A percentile compares a stretch with the other conserved stretches of the same genome.
These are phyloP conservation scores for Colletotrichum ledebouriae DNA, from an alignment of 2,329 filamentous ascomycete species.

Conservation along the genomic window DNA sequence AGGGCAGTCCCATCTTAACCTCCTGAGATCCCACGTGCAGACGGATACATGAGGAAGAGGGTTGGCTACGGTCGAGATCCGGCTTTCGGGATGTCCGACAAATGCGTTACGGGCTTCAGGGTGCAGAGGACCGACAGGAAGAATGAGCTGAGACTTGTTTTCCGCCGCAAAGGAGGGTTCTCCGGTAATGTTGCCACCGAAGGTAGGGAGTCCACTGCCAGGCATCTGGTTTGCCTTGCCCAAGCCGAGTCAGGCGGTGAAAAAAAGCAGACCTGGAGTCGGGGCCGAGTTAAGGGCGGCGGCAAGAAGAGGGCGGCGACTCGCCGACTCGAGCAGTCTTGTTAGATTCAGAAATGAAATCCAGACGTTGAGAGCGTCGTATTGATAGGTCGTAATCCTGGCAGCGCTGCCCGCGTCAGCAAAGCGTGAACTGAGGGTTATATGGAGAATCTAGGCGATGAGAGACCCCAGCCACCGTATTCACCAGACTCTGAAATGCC, in stretches of 20 bases:
- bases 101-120: conserved; percentile 27
- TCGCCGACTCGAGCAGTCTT: not conserved
- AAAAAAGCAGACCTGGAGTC: conserved; percentile 16
- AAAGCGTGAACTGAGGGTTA: conserved; percentile 13
- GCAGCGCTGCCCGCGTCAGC: conserved; percentile 2
- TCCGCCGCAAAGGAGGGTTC: conserved; percentile 32
- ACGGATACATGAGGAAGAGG: conserved; percentile 5
- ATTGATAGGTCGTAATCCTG: not conserved
- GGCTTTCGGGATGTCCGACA: conserved; percentile 38
- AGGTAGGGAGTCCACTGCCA: conserved; percentile 36
- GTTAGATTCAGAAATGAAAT: not conserved
- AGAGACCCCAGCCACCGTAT: conserved; percentile 19
- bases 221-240: conserved; percentile 36
- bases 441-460: not conserved
- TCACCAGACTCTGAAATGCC: not conserved
- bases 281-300: conserved; percentile 18
- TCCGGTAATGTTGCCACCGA: conserved; percentile 37
- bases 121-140: conserved; percentile 19
- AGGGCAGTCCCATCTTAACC: not conserved
- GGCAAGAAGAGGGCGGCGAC: not conserved
- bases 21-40: conserved; percentile 20
- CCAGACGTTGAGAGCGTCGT: too few relatives aligned
- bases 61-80: conserved; percentile 3
- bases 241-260: conserved; percentile 42
- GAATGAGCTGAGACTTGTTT: conserved; percentile 31